Conservation (phyloP, 495 filamentous ascomycete species). For the Jackrogersella multiformis region DNA sequence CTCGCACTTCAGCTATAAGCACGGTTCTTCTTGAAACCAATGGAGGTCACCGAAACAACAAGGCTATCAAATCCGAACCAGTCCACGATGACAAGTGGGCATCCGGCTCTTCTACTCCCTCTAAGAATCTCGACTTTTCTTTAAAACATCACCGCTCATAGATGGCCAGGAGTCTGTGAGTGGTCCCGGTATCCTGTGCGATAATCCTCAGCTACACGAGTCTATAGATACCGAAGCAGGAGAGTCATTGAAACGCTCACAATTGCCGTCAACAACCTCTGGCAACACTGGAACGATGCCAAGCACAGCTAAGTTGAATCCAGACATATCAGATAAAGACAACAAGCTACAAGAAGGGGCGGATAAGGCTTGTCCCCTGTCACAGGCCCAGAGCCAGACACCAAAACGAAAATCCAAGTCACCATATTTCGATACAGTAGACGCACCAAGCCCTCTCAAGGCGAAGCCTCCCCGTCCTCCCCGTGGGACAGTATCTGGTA, state of each 20-base stretch:
- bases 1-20: background rate
- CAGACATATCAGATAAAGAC: background rate
- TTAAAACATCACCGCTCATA: slow-evolving; percentile 49
- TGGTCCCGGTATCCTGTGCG: slow-evolving; percentile 44
- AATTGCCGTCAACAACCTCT: background rate
- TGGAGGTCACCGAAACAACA: background rate
- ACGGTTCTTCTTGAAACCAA: background rate
- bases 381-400: slow-evolving; percentile 4
- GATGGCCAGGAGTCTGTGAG: slow-evolving; percentile 50
- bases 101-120: background rate
- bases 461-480: slow-evolving; percentile 44
- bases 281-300: background rate
- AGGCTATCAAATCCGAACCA: background rate
- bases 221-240: slow-evolving; percentile 3
- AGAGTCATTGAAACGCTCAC: background rate
- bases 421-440: slow-evolving; percentile 55
- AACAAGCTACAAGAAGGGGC: background rate
- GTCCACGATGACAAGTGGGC: background rate
- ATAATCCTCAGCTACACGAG: background rate
- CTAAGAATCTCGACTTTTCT: background rate
- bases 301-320: background rate
- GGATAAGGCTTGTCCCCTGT: background rate
- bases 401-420: slow-evolving; percentile 48
- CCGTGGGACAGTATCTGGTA: slow-evolving; percentile 65
- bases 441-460: background rate